Evolutionary conservation across 148 eudicot species (phyloP), one percentile per base, ranked within the genome.

Genomic region (Chenopodium suecicum): DNA sequence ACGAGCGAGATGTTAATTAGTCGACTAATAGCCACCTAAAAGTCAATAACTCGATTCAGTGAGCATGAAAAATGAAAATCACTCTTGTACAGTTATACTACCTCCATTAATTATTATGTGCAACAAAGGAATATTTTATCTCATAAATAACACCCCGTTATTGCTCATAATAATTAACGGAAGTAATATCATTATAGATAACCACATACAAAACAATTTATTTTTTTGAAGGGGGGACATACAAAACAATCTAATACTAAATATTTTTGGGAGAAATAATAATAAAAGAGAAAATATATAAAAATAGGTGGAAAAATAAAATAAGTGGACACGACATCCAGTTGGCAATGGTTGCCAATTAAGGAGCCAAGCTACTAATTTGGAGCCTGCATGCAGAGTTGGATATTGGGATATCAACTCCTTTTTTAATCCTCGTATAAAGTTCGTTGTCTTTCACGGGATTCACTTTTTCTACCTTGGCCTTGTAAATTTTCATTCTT

Each of bases 311-410:
- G 16, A 56, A 56, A 17, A 56, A 4, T 12, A 56, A 2, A 44
- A 23, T 11, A 6, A 72, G 76, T 80, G 70, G 76, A 58, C 69
- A 80, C 19, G 66, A 70, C 77, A 75, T 29, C 54, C 44, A 83
- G 47, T 79, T 69, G 76, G 70, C 17, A 75, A 58, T 80, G 80
- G 58, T 80, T 80, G 83, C 83, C 83, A 84, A 70, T 76, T 48
- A 76, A 84, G 78, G 73, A 77, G 27, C 65, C 73, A 72, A 74
- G 67, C 73, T 84, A 72, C 84, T 44, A 73, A 71, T 84, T 77
- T 80, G 67, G 62, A 54, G 73, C 78, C 80, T 71, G 69, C 83
- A 80, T 70, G 78, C 14, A 70, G 46, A 84, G 78, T 84, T 81
- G 78, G 78, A 66, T 74, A 25, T 84, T 81, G 74, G 73, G 70